Evolutionary conservation across 1,284 basidiomycete species (phyloP), one percentile per base, ranked within the genome.

Genomic region (Naganishia liquefaciens): DNA sequence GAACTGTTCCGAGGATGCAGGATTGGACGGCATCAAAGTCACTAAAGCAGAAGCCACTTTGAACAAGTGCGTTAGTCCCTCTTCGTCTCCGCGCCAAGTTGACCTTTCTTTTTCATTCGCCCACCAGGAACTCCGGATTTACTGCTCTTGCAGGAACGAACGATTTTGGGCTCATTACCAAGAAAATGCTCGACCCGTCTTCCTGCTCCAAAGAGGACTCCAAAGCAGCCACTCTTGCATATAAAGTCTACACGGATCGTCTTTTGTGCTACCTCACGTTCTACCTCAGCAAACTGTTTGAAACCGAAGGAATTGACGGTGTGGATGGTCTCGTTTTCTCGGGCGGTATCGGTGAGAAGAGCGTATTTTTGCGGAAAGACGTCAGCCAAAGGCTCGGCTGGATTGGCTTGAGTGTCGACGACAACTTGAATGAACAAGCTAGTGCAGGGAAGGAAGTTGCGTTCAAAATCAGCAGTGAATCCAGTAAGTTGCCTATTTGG

Each of bases 271-370:
- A 83, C 71, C 73, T 92, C 33, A 88, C 89, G 5, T 81, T 85
- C 54, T 93, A 91, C 74, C 84, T 88, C 69, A 78, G 89, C 70
- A 88, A 89, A 74, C 82, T 92, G 9, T 81, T 83, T 0, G 67
- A 70, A 2, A 83, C 83, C 7, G 53, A 69, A 1, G 68, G 71
- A 21, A 67, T 72, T 11, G 70, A 28, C 62, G 78, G 68, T 17
- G 84, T 92, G 6, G 88, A 92, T 74, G 90, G 87, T 3, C 75
- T 93, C 33, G 89, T 93, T 10, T 93, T 94, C 74, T 83, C 89
- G 0, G 91, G 91, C 4, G 91, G 91, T 0, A 90, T 94, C 61
- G 91, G 91, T 0, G 91, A 94, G 79, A 82, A 82, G 70, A 85
- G 86, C 57, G 80, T 78, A 7, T 80, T 84, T 68, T 76, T 94